Evolutionary conservation across 306 rosid species (phyloP), one percentile per base, ranked within the genome.

Genomic region (Trichosanthes truncata): DNA sequence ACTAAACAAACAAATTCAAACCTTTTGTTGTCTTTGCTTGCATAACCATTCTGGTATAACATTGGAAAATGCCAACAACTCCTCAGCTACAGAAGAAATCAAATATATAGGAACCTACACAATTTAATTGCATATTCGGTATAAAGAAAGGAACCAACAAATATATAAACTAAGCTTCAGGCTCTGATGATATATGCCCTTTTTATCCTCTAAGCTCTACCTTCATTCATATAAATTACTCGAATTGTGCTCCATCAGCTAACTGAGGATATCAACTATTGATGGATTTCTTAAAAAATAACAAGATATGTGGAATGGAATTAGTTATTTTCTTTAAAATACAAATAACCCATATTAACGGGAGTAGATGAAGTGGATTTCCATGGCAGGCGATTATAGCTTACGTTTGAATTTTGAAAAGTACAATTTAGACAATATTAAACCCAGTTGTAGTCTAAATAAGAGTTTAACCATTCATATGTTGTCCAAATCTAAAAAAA

Each of bases 41-140:
- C 91, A 87, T 80, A 94, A 87, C 98, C 96, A 94, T 79, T 94
- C 98, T 23, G 98, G 96, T 79, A 92, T 87, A 78, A 86, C 79
- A 83, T 90, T 89, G 76, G 89, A 88, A 77, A 86, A 87, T 74
- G 94, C 88, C 81, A 94, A 83, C 81, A 94, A 84, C 77, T 92
- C 93, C 86, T 94, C 91, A n/a, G 93, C 92, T 63, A 89, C 87
- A 23, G 92, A 94, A 75, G 97, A 94, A 77, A 94, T 86, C 23
- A 94, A 83, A 86, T 86, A 94, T 82, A 94, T 82, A 46, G 98
- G 97, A 80, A 94, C 93, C 98, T 94, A 82, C 79, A 88, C 79
- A 81, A 59, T 25, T 45, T 43, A 43, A 26, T 73, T 14, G 57
- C 77, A 45, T 14, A 73, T 15, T 68, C 6, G 26, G 45, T 46